Base-by-base conservation (phyloP, 805 yeast species). In the Blastobotrys americana region DNA sequence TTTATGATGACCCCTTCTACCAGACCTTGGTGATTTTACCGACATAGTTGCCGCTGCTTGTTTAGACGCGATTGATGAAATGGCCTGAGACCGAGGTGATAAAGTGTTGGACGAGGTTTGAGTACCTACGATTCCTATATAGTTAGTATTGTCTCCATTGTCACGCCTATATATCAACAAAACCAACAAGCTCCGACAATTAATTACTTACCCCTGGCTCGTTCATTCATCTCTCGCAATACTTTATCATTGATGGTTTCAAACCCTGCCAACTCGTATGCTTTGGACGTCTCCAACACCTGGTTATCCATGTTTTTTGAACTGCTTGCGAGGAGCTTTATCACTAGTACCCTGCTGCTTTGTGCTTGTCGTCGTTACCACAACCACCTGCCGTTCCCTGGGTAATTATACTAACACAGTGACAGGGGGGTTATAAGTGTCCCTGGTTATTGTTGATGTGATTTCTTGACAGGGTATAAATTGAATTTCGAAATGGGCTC, bases 181-280 rank as follows among this genome's bases (percentile, higher is more conserved):
- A 9, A 15, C 16, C 37, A 9, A 22, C 33, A 5, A 5, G n/a
- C 31, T 25, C 8, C 36, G 8, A 13, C 37, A 5, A 6, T 13
- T 3, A 28, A 31, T 9, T 49, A 47, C 40, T 43, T 43, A 5
- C 25, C 38, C 19, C 45, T 45, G 23, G 66, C 64, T 21, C 67
- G 50, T 44, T 56, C 59, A 44, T 63, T 59, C 65, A 63, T 61
- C 41, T 63, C 67, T 21, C 44, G 19, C 4, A 63, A 55, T n/a
- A 63, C 57, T 44, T 52, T 48, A 50, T 63, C 67, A 40, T 59
- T 59, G 47, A 59, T 35, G 13, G 66, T 61, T 40, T 55, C 60
- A 47, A 56, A 60, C n/a, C 57, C 61, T n/a, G 55, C 48, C 5
- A 49, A 33, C 19, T 38, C 48, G 46, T 43, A 52, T 9, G 52